Base-by-base conservation (phyloP, 2,329 filamentous ascomycete genomes). In the Ceratocystis destructans region DNA sequence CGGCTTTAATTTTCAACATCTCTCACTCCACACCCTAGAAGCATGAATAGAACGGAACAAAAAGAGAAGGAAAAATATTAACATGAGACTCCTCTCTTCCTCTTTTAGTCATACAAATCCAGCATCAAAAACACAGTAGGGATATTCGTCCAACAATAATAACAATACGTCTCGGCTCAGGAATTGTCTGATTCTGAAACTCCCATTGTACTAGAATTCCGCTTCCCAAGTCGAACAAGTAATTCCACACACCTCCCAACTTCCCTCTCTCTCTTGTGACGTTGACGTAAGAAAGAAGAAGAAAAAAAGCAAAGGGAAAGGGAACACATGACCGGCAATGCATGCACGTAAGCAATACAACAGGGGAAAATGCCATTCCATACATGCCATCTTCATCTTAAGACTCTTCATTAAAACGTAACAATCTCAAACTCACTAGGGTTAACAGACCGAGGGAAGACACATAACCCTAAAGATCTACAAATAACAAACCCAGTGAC, bases 151-250 rank as follows among this genome's bases (percentile, higher is more conserved):
- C 25, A 28, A 57, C 53, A 17, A 17, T 33, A 41, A 41, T 15
- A 41, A 41, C 37, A 41, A 41, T 4, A 41, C 37, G 37, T 41
- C 37, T 41, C 10, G 37, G 3, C 25, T 31, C 53, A 28, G 25
- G 25, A 57, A 57, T 31, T 57, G 53, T 57, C 53, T 33, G 22
- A 33, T 57, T 33, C 53, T 57, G 53, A 57, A 57, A 57, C 53
- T 3, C 17, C 48, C 3, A 50, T 57, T 15, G 20, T 28, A 55
- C 53, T 31, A n/a, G 53, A 57, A 57, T 57, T 33, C 22, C 28
- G 53, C 53, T 33, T 57, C 53, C 12, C 53, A 31, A 33, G 53
- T 10, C 17, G 10, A 57, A 31, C 22, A 33, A 15, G 50, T 20
- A 28, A 20, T 53, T 53, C 4, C n/a, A 50, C n/a, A 53, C 15